phyloP scores from a whole-genome alignment of 129 eudicot genomes.

The Lactuca saligna region DNA sequence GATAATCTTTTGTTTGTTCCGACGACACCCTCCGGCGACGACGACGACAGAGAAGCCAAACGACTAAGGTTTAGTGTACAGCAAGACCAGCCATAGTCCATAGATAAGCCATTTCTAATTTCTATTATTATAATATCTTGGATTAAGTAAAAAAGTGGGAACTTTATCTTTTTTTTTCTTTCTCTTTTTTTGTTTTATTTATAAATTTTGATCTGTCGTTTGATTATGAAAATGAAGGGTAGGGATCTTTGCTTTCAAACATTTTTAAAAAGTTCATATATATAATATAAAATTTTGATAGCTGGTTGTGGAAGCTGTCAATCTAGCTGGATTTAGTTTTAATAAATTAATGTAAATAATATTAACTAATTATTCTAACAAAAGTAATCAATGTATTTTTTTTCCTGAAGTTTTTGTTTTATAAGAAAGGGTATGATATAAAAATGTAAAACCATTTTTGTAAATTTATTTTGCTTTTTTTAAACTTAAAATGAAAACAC shows the following conservation, averaged over 20 bases:
- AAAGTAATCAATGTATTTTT: not conserved
- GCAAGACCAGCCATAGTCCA: slow-evolving; percentile 27
- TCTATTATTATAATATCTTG: slow-evolving; percentile 18
- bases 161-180: not conserved
- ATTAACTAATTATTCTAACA: not conserved
- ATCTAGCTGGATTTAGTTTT: not conserved
- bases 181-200: not conserved
- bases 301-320: not conserved
- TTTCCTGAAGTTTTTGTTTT: not conserved
- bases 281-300: not conserved
- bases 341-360: not conserved
- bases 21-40: slow-evolving; percentile 14
- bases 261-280: not conserved
- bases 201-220: slow-evolving; percentile 11
- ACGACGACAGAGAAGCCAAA: slow-evolving; percentile 28
- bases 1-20: slow-evolving; percentile 12
- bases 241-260: slow-evolving; percentile 10
- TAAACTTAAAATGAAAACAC: too few relatives aligned
- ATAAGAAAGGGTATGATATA: not conserved
- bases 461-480: too few relatives aligned
- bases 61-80: slow-evolving; percentile 44
- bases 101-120: slow-evolving; percentile 20
- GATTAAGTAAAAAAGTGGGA: slow-evolving; percentile 26
- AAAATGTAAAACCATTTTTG: too few relatives aligned
- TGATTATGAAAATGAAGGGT: slow-evolving; percentile 11